Evolutionary conservation across 306 rosid genomes (phyloP), one percentile per base, ranked within the genome.

Genomic region (Purshia tridentata): DNA sequence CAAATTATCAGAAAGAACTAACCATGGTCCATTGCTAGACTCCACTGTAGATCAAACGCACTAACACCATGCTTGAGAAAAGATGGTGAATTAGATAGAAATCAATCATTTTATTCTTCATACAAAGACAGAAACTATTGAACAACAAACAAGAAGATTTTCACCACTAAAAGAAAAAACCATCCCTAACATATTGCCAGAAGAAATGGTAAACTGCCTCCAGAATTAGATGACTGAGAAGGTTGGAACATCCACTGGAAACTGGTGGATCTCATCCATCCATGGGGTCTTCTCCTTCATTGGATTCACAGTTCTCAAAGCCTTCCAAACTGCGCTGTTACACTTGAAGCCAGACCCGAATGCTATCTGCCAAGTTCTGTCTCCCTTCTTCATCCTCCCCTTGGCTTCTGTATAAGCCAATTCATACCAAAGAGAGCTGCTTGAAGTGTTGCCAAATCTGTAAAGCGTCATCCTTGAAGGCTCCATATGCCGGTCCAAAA

Each of bases 301-400:
- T 2, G 89, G 89, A 65, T 82, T 55, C 40, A 86, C 77, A 44
- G 73, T 86, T 78, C 76, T 72, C 4, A 84, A 52, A 56, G 91
- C 87, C 86, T 82, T 84, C 91, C 93, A 88, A 54, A 84, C 90
- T 13, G 84, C 86, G 46, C 87, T 81, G 58, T 86, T 88, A 68
- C 88, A 88, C 76, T 88, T 88, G 76, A 88, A 88, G 41, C 90
- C 87, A 0, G 92, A 84, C 35, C 92, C 88, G n/a, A 88, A 86
- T 7, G 88, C 92, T 52, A 88, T 88, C 75, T 86, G 90, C 92
- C 92, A 88, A 18, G 84, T 41, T 76, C 87, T 80, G 72, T 85
- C 88, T 37, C 92, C 90, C 55, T 78, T 86, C 73, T 76, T 84
- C 50, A 86, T 76, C 81, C 87, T 82, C 46, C 88, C 90, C 76